Base-by-base conservation (phyloP, 2,329 filamentous ascomycete genomes). In the Aspergillus terreus region DNA sequence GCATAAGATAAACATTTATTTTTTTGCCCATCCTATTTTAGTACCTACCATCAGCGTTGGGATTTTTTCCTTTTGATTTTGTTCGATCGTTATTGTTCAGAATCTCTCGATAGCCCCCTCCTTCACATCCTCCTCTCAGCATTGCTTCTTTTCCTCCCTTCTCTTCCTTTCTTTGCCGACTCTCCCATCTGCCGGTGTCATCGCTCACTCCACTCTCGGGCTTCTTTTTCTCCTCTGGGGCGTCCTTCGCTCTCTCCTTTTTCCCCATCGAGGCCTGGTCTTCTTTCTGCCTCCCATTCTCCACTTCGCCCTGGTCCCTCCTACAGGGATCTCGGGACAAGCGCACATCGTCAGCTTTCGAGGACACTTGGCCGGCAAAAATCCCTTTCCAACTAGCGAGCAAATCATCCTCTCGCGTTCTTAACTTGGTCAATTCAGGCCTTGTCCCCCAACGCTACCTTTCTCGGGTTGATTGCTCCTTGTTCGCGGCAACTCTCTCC, bases 381-480 rank as follows among this genome's bases (percentile, higher is more conserved):
- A 42, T 44, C 15, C 43, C 25, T 44, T 44, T 30, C 46, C 40
- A 47, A 47, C 52, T 41, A 41, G 41, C 42, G 51, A 54, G 54
- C 54, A 54, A 58, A 57, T 54, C 49, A 52, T 43, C 53, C 33
- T 44, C 51, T 49, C 14, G 30, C 35, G 36, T 47, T 46, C 35
- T 44, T 46, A 44, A 43, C 46, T 49, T 57, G 40, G 50, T 55
- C 58, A 53, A 51, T 56, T 58, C 50, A 54, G 50, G 54, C 61
- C 57, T 58, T 60, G 60, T 54, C 56, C 57, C 58, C 54, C 58
- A 58, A 53, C 59, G 54, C 58, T 59, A 59, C 58, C 53, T 45
- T 52, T 51, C 49, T 46, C 45, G 55, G 53, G 53, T 58, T 51
- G 56, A 58, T 59, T 61, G 53, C 53, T 57, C 52, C 54, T 19